Evolutionary conservation across 495 filamentous ascomycete species (phyloP).

Genomic region (Astrocystis sublimbata): DNA sequence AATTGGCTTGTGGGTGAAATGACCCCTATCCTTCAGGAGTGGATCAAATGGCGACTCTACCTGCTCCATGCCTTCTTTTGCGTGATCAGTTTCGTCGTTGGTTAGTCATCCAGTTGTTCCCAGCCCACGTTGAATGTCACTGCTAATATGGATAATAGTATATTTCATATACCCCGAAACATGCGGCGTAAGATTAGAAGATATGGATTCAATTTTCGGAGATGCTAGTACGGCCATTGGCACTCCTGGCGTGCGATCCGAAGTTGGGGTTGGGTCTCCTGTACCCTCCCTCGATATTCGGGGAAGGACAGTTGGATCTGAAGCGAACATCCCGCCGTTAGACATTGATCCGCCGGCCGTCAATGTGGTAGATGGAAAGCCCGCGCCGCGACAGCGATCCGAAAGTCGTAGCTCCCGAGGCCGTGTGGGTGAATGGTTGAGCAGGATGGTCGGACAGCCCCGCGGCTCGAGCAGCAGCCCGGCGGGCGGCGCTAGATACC

Average conservation of each 20-base stretch:
- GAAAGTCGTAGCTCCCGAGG: conserved; percentile 34
- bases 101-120: conserved; percentile 55
- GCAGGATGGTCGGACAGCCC: conserved; percentile 44
- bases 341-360: conserved; percentile 41
- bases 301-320: conserved; percentile 35
- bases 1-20: conserved; percentile 96
- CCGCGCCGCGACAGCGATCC: conserved; percentile 14
- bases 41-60: conserved; percentile 90
- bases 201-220: conserved; percentile 91
- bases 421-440: conserved; percentile 52
- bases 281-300: conserved; percentile 77
- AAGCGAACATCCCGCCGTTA: conserved; percentile 40
- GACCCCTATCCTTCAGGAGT: conserved; percentile 88
- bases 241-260: conserved; percentile 50
- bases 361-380: conserved; percentile 34
- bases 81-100: conserved; percentile 91
- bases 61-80: conserved; percentile 97
- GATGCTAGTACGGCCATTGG: conserved; percentile 76
- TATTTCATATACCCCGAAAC: conserved; percentile 98
- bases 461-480: conserved; percentile 33
- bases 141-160: conserved; percentile 55
- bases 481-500: conserved; percentile 39
- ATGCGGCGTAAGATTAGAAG: conserved; percentile 88
- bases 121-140: not conserved
- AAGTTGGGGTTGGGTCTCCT: conserved; percentile 72